Percentiles rank a stretch among this genome's conserved stretches.
These are phyloP conservation scores for Wickerhamomyces strasburgensis DNA, from an alignment of 805 yeast genomes.

Conservation along the genomic window DNA sequence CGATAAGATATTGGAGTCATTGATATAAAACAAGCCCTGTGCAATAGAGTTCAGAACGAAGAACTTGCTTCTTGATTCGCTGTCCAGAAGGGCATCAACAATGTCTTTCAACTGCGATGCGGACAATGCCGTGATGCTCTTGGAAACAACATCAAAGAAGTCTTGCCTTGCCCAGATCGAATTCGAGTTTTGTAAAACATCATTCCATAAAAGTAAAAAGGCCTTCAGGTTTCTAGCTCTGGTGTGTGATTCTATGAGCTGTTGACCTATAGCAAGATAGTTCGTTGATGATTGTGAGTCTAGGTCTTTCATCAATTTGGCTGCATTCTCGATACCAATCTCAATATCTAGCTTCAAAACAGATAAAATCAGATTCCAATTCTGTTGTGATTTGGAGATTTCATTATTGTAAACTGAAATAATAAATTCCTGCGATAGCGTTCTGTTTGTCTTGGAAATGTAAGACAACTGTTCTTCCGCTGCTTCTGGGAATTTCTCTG, in stretches of 20 bases:
- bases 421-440: constrained; percentile 50
- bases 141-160: constrained; percentile 35
- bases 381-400: constrained; percentile 41
- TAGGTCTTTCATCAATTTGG: constrained; percentile 26
- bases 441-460: constrained; percentile 47
- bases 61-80: constrained; percentile 13
- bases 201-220: constrained; percentile 45
- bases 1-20: constrained; percentile 25
- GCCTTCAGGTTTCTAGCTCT: constrained; percentile 53
- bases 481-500: constrained; percentile 32
- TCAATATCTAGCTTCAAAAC: constrained; percentile 53
- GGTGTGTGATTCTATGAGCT: constrained; percentile 41
- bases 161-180: constrained; percentile 18
- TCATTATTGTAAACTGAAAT: constrained; percentile 38
- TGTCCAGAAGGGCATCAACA: constrained; percentile 20
- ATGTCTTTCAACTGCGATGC: constrained; percentile 36
- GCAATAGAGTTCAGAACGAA: constrained; percentile 29
- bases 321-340: constrained; percentile 44
- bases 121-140: constrained; percentile 41
- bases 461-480: constrained; percentile 40
- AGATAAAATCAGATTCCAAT: constrained; percentile 43
- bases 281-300: constrained; percentile 3
- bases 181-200: constrained; percentile 6
- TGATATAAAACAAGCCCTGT: constrained; percentile 37
- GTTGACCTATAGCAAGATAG: constrained; percentile 21